Evolutionary conservation across 805 yeast genomes (phyloP), one percentile per base, ranked within the genome.

Genomic region (Geotrichum ghanense): DNA sequence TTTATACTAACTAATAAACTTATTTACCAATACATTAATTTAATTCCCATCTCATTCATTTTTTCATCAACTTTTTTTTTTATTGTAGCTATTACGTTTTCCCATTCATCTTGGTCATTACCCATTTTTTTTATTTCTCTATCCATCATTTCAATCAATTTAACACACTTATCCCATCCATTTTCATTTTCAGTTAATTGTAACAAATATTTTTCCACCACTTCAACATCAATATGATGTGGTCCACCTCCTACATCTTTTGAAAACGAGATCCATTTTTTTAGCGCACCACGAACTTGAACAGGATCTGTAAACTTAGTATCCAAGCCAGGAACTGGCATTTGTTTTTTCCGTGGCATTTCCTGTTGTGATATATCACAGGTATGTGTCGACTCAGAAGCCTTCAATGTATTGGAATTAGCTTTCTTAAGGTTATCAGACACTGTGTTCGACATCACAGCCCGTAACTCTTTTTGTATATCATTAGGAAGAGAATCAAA

Each of bases 401-500:
- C n/a, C n/a, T n/a, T n/a, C n/a, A n/a, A n/a, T n/a, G n/a, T n/a
- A n/a, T n/a, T n/a, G n/a, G n/a, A n/a, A n/a, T n/a, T n/a, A n/a
- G 26, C 20, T 34, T 39, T 34, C 20, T 14, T 26, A 12, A 12
- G 14, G 14, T 26, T 10, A 10, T 12, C 14, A 26, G 34, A 26
- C 14, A 26, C 14, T 12, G 34, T 26, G 34, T 26, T 37, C 9
- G 37, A 14, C 4, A 22, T 3, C n/a, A 41, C 27, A 5, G 22
- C 23, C 7, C 37, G 41, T 21, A 88, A 57, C 54, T 88, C 96
- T 1, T 62, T 53, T 53, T 78, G 78, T 3, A 88, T 76, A 21
- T 79, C 82, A 1, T 61, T 54, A 0, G 96, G 96, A 6, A 88
- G 62, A 42, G 71, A 74, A 10, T 72, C 67, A 55, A 85, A 75